Conservation (phyloP, 2,329 filamentous ascomycete genomes). For the Phialemonium atrogriseum region DNA sequence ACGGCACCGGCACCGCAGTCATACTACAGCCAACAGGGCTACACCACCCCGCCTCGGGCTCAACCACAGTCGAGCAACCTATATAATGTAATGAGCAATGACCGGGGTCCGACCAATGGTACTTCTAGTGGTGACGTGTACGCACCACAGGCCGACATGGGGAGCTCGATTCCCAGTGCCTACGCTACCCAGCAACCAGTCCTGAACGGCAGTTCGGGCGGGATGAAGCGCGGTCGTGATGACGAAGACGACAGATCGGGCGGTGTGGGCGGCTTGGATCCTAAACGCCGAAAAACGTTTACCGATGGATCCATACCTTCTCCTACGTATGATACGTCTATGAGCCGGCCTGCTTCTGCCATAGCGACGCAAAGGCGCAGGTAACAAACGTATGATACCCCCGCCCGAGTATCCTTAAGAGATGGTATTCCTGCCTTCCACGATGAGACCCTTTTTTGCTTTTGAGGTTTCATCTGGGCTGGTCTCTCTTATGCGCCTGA, state of each 20-base stretch:
- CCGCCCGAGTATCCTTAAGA: too few species aligned
- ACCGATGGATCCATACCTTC: conserved; percentile 1
- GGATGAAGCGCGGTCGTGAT: conserved; percentile 32
- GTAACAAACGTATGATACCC: too few species aligned
- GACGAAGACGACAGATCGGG: conserved; percentile 32
- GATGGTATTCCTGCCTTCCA: too few species aligned
- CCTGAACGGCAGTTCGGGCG: conserved; percentile 53
- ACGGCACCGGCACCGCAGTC: conserved; percentile 63
- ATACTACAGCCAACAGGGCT: conserved; percentile 66
- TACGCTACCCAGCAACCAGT: conserved; percentile 56
- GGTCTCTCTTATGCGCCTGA: too few species aligned
- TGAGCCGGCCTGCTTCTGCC: conserved; percentile 17
- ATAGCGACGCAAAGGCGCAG: conserved; percentile 18
- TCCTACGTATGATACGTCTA: conserved; percentile 2
- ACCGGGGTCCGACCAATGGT: conserved; percentile 60
- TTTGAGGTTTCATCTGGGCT: too few species aligned
- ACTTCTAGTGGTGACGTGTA: conserved; percentile 61
- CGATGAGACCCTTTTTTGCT: too few species aligned
- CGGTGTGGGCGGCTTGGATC: conserved; percentile 17
- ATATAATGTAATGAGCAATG: conserved; percentile 84
- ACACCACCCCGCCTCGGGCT: conserved; percentile 70
- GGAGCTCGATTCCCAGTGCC: conserved; percentile 46
- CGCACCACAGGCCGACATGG: conserved; percentile 54
- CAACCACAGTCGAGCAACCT: conserved; percentile 67
- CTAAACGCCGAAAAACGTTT: conserved; percentile 27